Percentiles rank a stretch among this genome's conserved stretches.
These are phyloP conservation scores for Staphylotrichum tortipilum DNA, from an alignment of 495 filamentous ascomycete species.

Conservation along the genomic window DNA sequence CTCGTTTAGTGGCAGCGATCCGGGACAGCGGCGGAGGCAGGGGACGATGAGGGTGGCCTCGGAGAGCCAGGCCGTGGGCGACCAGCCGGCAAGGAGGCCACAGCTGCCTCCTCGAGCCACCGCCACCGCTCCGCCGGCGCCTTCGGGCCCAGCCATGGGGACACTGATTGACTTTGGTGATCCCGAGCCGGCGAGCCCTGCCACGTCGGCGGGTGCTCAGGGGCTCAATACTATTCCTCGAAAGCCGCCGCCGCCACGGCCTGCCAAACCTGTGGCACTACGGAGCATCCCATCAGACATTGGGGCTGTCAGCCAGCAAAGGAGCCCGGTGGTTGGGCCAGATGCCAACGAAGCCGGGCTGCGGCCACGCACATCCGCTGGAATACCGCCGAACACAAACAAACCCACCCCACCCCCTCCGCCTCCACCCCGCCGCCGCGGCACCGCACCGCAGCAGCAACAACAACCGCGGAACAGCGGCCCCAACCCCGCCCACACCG, in stretches of 20 bases:
- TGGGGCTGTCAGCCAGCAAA: constrained; percentile 9
- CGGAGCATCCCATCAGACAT: constrained; percentile 32
- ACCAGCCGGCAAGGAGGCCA: constrained; percentile 23
- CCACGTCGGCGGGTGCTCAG: too few species aligned
- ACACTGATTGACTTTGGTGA: constrained; percentile 60
- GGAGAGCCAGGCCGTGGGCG: constrained; percentile 10
- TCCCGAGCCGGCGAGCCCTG: constrained; percentile 25
- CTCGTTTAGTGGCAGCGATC: constrained; percentile 38
- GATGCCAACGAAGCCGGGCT: background rate
- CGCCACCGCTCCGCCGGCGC: constrained; percentile 15
- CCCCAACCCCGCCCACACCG: constrained; percentile 11
- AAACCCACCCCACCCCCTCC: constrained; percentile 25
- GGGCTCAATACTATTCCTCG: too few species aligned
- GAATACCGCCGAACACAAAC: constrained; percentile 3
- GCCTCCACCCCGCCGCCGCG: constrained; percentile 37
- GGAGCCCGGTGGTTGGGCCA: background rate
- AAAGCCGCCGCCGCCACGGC: constrained; percentile 49
- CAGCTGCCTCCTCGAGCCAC: constrained; percentile 29
- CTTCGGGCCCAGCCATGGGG: constrained; percentile 36
- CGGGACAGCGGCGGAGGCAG: constrained; percentile 11
- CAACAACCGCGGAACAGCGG: background rate
- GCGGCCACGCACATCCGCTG: constrained; percentile 1
- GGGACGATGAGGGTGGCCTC: constrained; percentile 14
- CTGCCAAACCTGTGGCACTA: constrained; percentile 59
- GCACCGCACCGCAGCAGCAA: constrained; percentile 14